A percentile compares a stretch with the other conserved stretches of the same genome.
Evolutionary conservation across 495 filamentous ascomycete genomes (phyloP).

Genomic region (Apiosordaria backusii): DNA sequence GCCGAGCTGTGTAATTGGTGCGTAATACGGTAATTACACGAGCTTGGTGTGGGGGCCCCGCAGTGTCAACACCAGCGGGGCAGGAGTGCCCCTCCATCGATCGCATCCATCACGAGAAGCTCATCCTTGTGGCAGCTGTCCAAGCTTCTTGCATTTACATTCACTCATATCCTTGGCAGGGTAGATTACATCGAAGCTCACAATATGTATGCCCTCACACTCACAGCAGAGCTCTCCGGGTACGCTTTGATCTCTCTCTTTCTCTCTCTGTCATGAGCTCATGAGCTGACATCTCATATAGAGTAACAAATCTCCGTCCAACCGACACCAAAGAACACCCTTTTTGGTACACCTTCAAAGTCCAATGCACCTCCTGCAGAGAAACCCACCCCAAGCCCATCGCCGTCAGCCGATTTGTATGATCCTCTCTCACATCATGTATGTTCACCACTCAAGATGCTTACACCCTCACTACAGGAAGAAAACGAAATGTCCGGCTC

Average conservation of each 20-base stretch:
- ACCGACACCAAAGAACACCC: conserved; percentile 73
- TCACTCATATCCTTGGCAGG: background rate
- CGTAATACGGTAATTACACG: background rate
- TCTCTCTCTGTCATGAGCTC: background rate
- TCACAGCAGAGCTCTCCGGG: conserved; percentile 78
- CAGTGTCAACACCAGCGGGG: background rate
- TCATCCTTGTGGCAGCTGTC: background rate
- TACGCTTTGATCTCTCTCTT: conserved; percentile 23
- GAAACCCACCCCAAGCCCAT: conserved; percentile 88
- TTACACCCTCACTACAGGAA: conserved; percentile 56
- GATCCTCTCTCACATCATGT: conserved; percentile 25
- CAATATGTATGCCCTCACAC: conserved; percentile 70
- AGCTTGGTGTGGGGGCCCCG: background rate
- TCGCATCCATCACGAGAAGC: background rate
- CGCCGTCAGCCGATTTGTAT: conserved; percentile 82
- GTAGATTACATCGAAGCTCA: background rate
- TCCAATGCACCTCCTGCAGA: conserved; percentile 92
- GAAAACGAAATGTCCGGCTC: conserved; percentile 82
- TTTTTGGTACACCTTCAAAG: conserved; percentile 94
- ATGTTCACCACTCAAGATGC: background rate
- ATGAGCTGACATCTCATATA: conserved; percentile 33
- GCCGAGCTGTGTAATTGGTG: background rate
- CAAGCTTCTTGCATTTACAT: background rate
- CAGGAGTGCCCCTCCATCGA: background rate
- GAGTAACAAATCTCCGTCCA: conserved; percentile 84